A percentile compares a stretch with the other conserved stretches of the same genome.
Evolutionary conservation across 2,329 filamentous ascomycete genomes (phyloP).

Genomic region (Fusarium napiforme): DNA sequence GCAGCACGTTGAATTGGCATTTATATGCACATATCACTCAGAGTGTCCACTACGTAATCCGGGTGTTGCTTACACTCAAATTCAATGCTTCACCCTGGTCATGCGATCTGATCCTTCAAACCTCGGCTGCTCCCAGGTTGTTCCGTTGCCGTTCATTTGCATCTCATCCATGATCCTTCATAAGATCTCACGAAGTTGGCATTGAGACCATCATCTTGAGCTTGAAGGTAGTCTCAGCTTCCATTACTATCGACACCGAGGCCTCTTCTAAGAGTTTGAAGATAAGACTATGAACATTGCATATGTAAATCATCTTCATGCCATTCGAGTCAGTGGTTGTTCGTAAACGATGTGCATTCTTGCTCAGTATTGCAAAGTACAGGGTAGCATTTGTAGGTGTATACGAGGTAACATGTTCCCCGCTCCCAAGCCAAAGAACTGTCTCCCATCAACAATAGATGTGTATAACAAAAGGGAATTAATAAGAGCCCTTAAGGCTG

Average conservation of each 20-base stretch:
- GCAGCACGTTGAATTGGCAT: not conserved
- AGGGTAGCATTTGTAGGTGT: not conserved
- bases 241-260: rapidly evolving
- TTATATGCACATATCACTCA: not conserved
- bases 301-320: not conserved
- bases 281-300: rapidly evolving
- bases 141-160: not conserved
- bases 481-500: not conserved
- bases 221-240: not conserved
- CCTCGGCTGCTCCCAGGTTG: not conserved
- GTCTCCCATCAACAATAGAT: too few relatives aligned
- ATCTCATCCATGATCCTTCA: not conserved
- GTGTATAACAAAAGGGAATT: rapidly evolving
- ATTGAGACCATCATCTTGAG: not conserved
- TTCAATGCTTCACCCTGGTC: not conserved
- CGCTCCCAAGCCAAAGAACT: not conserved
- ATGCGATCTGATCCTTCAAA: not conserved
- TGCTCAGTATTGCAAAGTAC: not conserved
- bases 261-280: rapidly evolving
- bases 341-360: too few relatives aligned
- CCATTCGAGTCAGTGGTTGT: too few relatives aligned
- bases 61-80: too few relatives aligned
- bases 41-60: not conserved
- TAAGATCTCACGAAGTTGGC: rapidly evolving
- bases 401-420: not conserved